Evolutionary conservation across 352 stramenopile species (phyloP), one percentile per base, ranked within the genome.

Genomic region (Globisporangium spiculum): DNA sequence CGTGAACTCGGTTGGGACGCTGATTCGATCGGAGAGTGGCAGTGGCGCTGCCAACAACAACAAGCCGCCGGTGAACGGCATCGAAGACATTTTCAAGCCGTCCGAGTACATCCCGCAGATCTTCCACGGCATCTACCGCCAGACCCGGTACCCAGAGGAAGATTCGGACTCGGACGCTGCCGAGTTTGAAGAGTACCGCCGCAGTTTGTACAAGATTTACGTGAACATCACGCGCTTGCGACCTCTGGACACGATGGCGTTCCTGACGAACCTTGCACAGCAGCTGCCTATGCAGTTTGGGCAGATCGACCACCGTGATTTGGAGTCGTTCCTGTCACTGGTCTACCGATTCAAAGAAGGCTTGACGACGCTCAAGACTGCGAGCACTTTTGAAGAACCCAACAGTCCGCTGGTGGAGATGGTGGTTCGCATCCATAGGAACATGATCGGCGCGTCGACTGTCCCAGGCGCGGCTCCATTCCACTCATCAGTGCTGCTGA

Each of bases 331-430:
- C 48, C 59, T 96, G 69, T 89, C 81, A 24, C 75, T 96, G 8
- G 78, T 96, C 53, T 84, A 95, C 53, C 78, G 80, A 30, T 96
- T 95, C 69, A 93, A 91, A 65, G 89, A 96, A 78, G 89, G 89
- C 3, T 71, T 94, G 32, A 74, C 86, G 1, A 72, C 83, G 7
- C 70, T 86, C 24, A 93, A 94, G 60, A 71, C 71, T 18, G 80
- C 80, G 44, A 86, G 84, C 20, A 79, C 75, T 22, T 90, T 89
- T 61, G 78, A 93, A 59, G 80, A 89, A 24, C 75, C 81, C 4
- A 82, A 82, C 48, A 89, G 85, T 36, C 75, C 80, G n/a, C 76
- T 96, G 38, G 79, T 85, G 2, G 72, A 77, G 4, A 89, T 94
- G 73, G 75, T 89, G 24, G 78, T 92, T 57, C 79, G 85, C 44